These are phyloP conservation scores for Carex myosuroides DNA, from an alignment of 176 grass and related monocot species.

Conservation along the genomic window DNA sequence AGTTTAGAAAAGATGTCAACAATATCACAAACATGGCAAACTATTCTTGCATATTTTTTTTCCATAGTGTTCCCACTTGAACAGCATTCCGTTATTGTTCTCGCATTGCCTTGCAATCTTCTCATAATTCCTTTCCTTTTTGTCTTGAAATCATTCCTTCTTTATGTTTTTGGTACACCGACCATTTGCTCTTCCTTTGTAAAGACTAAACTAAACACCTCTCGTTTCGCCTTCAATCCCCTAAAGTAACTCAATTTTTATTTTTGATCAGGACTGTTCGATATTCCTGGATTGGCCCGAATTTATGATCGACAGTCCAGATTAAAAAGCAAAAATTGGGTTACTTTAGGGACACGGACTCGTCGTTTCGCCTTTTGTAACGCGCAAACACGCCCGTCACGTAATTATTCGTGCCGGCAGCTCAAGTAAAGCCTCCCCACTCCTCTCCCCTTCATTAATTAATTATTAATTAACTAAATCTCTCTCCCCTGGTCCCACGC, in stretches of 20 bases:
- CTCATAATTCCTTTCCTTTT: too few species aligned
- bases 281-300: too few species aligned
- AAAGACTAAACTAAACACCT: neutral
- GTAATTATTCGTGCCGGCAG: conserved; percentile 25
- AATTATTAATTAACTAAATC: conserved; percentile 1
- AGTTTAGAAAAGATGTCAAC: neutral
- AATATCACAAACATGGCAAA: neutral
- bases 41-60: neutral
- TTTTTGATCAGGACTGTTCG: too few species aligned
- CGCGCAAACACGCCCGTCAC: conserved; percentile 31
- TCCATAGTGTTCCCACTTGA: neutral
- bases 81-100: neutral
- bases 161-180: neutral
- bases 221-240: too few species aligned
- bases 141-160: too few species aligned
- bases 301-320: too few species aligned
- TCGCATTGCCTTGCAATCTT: too few species aligned
- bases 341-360: neutral
- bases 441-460: neutral
- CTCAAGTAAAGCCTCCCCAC: conserved; percentile 16
- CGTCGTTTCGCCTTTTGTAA: conserved; percentile 5
- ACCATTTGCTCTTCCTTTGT: neutral
- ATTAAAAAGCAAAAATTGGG: too few species aligned
- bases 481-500: neutral
- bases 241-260: too few species aligned